Base-by-base conservation (phyloP, 352 stramenopile genomes). In the Phytophthora boehmeriae region DNA sequence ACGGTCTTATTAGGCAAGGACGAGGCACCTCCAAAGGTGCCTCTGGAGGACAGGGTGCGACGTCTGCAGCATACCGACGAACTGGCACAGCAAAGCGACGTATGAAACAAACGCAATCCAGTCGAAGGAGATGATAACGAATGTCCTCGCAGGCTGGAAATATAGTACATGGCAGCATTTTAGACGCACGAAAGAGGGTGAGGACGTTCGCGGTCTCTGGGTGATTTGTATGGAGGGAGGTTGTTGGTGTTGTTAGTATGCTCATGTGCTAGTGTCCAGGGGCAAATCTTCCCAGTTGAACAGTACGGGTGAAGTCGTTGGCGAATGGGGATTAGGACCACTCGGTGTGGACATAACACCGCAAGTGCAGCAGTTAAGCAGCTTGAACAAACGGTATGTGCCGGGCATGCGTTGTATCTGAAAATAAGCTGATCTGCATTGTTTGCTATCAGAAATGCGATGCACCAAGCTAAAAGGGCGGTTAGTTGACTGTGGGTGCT, bases 1-100 rank as follows among this genome's bases (percentile, higher is more conserved):
- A 89, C 76, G n/a, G 57, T 78, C 25, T 71, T 92, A 59, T 67
- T 86, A 54, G 64, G 78, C 48, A 72, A 60, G 51, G 68, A 79
- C 49, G 52, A 84, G 46, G 74, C 78, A 25, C 59, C 63, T 11
- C 51, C 66, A 45, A 47, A 63, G n/a, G 59, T 32, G 41, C 43
- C 55, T 25, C 39, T 39, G 34, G 55, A 28, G 27, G 62, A 71
- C 44, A 61, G 57, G 47, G 53, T 72, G 51, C 62, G 67, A 22
- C 67, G 57, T 19, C 52, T 75, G 4, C 41, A 68, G 51, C 49
- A 43, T 13, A 55, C 11, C 11, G 28, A 65, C 13, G 41, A 54
- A 2, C 55, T 54, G 19, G 39, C 41, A 65, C 35, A 58, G 46
- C 49, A 34, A 17, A 34, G 52, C 28, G 32, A 19, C 9, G 54